Evolutionary conservation across 305 asterid genomes (phyloP).

Genomic region (Petunia hybrid): DNA sequence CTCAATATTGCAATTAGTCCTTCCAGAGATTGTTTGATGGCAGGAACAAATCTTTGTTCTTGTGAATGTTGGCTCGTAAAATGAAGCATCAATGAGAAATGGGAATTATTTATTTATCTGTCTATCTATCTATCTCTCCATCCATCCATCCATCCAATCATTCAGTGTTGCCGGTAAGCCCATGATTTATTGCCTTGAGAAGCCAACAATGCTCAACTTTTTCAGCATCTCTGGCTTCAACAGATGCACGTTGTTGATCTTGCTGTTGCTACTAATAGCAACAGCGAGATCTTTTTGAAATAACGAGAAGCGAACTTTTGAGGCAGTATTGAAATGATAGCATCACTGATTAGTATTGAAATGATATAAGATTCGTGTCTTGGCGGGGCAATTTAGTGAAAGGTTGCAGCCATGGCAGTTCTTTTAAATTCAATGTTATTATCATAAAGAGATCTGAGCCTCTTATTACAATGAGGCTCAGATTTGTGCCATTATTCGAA

Average conservation of each 20-base stretch:
- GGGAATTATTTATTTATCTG: background rate
- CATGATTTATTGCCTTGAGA: too few relatives aligned
- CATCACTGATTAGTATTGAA: too few relatives aligned
- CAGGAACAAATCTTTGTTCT: background rate
- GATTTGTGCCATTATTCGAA: too few relatives aligned
- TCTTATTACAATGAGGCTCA: too few relatives aligned
- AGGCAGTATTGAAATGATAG: background rate
- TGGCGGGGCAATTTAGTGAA: constrained; percentile 22
- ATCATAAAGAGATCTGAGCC: too few relatives aligned
- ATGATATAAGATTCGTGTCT: constrained; percentile 3
- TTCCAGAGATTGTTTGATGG: background rate
- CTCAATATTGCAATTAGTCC: background rate
- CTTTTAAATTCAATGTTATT: background rate
- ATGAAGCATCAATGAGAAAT: background rate
- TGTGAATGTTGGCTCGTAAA: background rate
- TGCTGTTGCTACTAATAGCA: too few relatives aligned
- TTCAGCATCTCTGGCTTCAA: too few relatives aligned
- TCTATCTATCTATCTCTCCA: background rate
- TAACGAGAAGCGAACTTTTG: background rate
- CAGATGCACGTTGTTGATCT: too few relatives aligned
- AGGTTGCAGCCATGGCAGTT: background rate
- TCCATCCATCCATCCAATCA: too few relatives aligned
- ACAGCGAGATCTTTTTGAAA: too few relatives aligned
- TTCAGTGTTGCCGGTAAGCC: too few relatives aligned
- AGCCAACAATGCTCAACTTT: too few relatives aligned